phyloP scores from a whole-genome alignment of 2,329 filamentous ascomycete species.

The Aureobasidium sp. region DNA sequence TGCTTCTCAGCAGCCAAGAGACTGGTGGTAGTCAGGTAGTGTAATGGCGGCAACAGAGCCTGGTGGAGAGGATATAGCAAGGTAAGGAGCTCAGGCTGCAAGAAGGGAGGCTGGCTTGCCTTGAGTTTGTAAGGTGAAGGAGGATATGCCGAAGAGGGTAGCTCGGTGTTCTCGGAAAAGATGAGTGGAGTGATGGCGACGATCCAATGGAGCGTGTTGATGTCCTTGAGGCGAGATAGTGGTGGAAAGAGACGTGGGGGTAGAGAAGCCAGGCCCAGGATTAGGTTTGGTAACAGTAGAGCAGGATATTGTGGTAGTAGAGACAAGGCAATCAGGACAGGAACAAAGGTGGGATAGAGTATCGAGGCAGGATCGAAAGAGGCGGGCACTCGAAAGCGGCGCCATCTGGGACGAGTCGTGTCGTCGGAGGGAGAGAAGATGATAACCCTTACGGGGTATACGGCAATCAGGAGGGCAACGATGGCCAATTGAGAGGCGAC shows the following conservation, averaged over 20 bases:
- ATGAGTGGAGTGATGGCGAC: slow-evolving; percentile 65
- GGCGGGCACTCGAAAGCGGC: slow-evolving; percentile 54
- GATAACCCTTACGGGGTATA: slow-evolving; percentile 36
- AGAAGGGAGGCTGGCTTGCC: slow-evolving; percentile 25
- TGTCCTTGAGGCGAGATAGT: slow-evolving; percentile 48
- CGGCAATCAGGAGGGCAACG: slow-evolving; percentile 25
- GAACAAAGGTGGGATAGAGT: slow-evolving; percentile 75
- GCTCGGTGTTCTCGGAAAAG: slow-evolving; percentile 40
- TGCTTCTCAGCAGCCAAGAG: slow-evolving; percentile 82
- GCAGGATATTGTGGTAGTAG: slow-evolving; percentile 56
- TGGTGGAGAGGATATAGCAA: slow-evolving; percentile 79
- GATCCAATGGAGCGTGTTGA: slow-evolving; percentile 70
- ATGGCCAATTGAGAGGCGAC: slow-evolving; percentile 34
- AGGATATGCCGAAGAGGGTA: slow-evolving; percentile 29
- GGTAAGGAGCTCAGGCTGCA: slow-evolving; percentile 51
- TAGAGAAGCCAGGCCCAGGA: slow-evolving; percentile 72
- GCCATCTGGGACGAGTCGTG: neutral
- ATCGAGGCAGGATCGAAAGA: slow-evolving; percentile 87
- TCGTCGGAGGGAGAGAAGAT: slow-evolving; percentile 6
- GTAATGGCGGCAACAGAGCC: slow-evolving; percentile 63
- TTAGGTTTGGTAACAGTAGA: slow-evolving; percentile 67
- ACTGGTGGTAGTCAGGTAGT: slow-evolving; percentile 81
- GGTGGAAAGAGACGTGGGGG: slow-evolving; percentile 67
- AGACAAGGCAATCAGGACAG: slow-evolving; percentile 69
- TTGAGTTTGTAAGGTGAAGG: slow-evolving; percentile 29